Evolutionary conservation across 2,329 filamentous ascomycete genomes (phyloP), one percentile per base, ranked within the genome.

Genomic region (Phialemoniopsis sp.): DNA sequence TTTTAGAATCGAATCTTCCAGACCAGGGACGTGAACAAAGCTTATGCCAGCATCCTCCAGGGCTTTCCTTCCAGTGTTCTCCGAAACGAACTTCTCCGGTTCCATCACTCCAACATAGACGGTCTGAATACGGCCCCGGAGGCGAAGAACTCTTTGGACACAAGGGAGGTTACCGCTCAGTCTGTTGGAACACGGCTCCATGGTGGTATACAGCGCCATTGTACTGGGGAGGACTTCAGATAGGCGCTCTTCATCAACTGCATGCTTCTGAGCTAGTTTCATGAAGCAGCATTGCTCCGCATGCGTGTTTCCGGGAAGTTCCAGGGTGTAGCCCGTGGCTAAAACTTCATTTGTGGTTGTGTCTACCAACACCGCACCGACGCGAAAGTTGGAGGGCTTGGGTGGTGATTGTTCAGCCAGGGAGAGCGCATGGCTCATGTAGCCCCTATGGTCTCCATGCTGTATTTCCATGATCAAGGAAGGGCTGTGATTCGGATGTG

Each of bases 251-350:
- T 85, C 81, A 0, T 70, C 42, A 0, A 73, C 64, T 3, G 56
- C 55, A 40, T 76, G 57, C 46, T 67, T 51, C 35, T 66, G 53
- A 2, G 78, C 69, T 13, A 82, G 74, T 60, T 98, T 97, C 36
- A 82, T 64, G 41, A 98, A 75, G 56, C 89, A 95, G 61, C 85
- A 91, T 66, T 98, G 89, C 59, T 98, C 93, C 4, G 93, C 93
- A 57, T 98, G 93, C 0, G 93, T 97, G 66, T 98, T 98, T 32
- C 91, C 93, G 0, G 81, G 74, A 4, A 90, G 79, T 62, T 98
- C 91, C 42, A 96, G 75, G 0, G 93, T 96, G 66, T 91, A 97
- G 39, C 93, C 91, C 2, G 87, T 87, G 1, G 86, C 78, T 19
- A 94, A 71, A 42, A 94, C 69, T 18, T 64, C 58, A 50, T 80